These are phyloP conservation scores for Lentinus tigrinus DNA, from an alignment of 768 basidiomycete genomes.

Conservation along the genomic window DNA sequence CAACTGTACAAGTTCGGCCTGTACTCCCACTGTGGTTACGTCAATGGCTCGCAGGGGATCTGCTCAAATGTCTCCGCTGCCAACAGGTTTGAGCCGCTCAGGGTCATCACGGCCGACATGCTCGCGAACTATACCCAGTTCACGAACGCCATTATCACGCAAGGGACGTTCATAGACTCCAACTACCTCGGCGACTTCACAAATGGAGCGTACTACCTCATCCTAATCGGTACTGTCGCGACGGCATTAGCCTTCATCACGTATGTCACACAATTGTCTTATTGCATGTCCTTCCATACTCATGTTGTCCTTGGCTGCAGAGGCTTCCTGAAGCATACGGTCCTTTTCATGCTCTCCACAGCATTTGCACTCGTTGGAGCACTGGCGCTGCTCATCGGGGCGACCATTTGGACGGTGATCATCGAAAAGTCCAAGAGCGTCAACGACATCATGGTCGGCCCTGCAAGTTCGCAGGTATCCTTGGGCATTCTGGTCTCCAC, in stretches of 20 bases:
- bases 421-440: constrained; percentile 62
- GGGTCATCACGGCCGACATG: constrained; percentile 68
- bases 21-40: constrained; percentile 76
- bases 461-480: constrained; percentile 34
- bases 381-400: constrained; percentile 64
- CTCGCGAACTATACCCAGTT: constrained; percentile 55
- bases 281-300: neutral
- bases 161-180: constrained; percentile 57
- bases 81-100: constrained; percentile 62
- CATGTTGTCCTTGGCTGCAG: constrained; percentile 42
- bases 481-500: constrained; percentile 64
- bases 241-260: constrained; percentile 63
- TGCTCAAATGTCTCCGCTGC: constrained; percentile 65
- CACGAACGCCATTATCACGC: constrained; percentile 51
- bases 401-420: constrained; percentile 76
- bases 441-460: constrained; percentile 49
- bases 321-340: constrained; percentile 61
- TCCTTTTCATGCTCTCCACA: constrained; percentile 69
- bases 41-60: constrained; percentile 54
- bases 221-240: constrained; percentile 70
- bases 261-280: constrained; percentile 34
- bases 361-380: constrained; percentile 59
- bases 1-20: constrained; percentile 77
- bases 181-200: constrained; percentile 61
- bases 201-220: constrained; percentile 71